Base-by-base conservation (phyloP, 192 early-diverging fungal species). In the Phlyctochytrium bullatum region DNA sequence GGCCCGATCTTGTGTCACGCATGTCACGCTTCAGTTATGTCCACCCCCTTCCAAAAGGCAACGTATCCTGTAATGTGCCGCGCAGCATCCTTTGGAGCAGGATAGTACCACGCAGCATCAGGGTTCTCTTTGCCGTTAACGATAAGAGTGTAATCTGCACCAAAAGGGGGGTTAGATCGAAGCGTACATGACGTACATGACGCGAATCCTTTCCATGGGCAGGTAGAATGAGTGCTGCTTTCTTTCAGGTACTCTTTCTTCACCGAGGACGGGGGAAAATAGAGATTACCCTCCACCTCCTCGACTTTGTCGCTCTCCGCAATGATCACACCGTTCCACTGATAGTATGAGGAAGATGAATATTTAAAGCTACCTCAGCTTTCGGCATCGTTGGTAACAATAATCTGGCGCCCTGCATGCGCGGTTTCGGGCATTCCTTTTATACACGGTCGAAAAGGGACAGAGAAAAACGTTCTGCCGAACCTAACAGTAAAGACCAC, bases 21-120 rank as follows among this genome's bases (percentile, higher is more conserved):
- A n/a, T n/a, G n/a, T n/a, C n/a, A n/a, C n/a, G n/a, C n/a, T n/a
- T n/a, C n/a, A n/a, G n/a, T n/a, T n/a, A n/a, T n/a, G n/a, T n/a
- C n/a, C n/a, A n/a, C n/a, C n/a, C n/a, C n/a, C 73, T 79, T 79
- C 78, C 78, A 83, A 61, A 83, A 83, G 25, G 81, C 81, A 56
- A 83, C 72, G 61, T 83, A 40, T 6, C 68, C 72, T 2, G 62
- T 59, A 54, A 83, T 83, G 59, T 79, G 71, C 24, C 59, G 57
- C 14, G 81, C 81, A n/a, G 78, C 81, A n/a, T 66, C 52, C 64
- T 80, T 79, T n/a, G 81, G 81, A 1, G 62, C 33, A 1, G 75
- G 62, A 60, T 83, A 83, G 71, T 64, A 77, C 81, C 81, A 83
- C 1, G 74, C 78, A 51, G 78, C 78, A 50, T 83, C 73, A 12